phyloP scores from a whole-genome alignment of 2,329 filamentous ascomycete genomes.

The Aureobasidium sp. region DNA sequence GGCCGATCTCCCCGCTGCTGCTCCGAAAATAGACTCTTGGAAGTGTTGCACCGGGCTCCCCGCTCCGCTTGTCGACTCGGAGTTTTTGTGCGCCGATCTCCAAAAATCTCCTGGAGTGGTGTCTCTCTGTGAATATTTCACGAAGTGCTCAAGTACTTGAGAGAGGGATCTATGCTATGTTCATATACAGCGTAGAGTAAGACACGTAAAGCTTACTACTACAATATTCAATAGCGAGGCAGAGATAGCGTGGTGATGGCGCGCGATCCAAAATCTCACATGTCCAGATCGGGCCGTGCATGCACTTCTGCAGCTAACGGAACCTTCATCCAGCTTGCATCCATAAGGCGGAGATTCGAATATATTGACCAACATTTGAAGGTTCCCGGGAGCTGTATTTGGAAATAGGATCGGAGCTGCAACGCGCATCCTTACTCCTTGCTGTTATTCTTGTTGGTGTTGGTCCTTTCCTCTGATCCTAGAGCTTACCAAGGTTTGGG shows the following conservation, averaged over 20 bases:
- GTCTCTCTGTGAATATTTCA: not conserved
- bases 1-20: slow-evolving; percentile 9
- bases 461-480: not conserved
- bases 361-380: not conserved
- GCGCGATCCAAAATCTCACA: not conserved
- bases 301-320: slow-evolving; percentile 4
- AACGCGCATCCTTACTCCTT: not conserved
- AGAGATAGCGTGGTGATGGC: not conserved
- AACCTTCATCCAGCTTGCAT: not conserved
- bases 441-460: not conserved
- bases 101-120: not conserved
- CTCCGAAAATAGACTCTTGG: slow-evolving; percentile 5
- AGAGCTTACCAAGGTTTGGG: not conserved
- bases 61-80: not conserved
- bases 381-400: not conserved
- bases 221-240: not conserved
- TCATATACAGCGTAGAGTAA: not conserved
- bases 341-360: not conserved
- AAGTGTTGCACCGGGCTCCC: not conserved
- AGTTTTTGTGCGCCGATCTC: not conserved
- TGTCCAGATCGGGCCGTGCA: not conserved
- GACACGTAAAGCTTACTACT: not conserved
- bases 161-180: no score
- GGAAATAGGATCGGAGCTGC: not conserved
- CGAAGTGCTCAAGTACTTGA: not conserved